Evolutionary conservation across 257 asterid species (phyloP).

Genomic region (Fraxinus cuspidata): DNA sequence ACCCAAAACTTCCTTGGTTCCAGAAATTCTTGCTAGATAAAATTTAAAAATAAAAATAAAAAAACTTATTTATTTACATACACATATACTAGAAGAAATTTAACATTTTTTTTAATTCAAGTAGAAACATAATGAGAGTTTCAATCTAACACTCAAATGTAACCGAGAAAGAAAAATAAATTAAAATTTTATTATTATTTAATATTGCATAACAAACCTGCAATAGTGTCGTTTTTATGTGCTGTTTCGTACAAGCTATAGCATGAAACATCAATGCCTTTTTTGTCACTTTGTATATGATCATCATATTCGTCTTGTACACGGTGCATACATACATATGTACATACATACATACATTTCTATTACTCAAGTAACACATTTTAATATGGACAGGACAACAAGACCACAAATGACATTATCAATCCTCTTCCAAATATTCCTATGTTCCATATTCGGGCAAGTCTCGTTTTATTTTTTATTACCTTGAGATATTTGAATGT

Average conservation of each 20-base stretch:
- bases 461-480: background rate
- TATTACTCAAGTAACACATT: background rate
- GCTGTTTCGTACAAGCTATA: background rate
- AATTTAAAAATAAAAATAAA: no score
- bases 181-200: background rate
- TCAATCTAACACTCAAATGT: background rate
- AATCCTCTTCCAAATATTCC: slow-evolving; percentile 68
- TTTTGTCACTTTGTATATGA: background rate
- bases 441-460: slow-evolving; percentile 83
- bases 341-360: no score
- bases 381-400: slow-evolving; percentile 51
- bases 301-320: background rate
- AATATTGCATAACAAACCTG: background rate
- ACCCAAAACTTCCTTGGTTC: background rate
- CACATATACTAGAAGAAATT: background rate
- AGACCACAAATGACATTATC: slow-evolving; percentile 61
- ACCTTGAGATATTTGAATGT: no score
- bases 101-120: background rate
- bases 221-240: background rate
- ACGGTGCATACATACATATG: no score
- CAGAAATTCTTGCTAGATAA: background rate
- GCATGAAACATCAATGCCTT: background rate
- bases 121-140: background rate
- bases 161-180: background rate
- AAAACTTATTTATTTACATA: background rate